Evolutionary conservation across 352 stramenopile species (phyloP), one percentile per base, ranked within the genome.

Genomic region (Globisporangium okanoganense): DNA sequence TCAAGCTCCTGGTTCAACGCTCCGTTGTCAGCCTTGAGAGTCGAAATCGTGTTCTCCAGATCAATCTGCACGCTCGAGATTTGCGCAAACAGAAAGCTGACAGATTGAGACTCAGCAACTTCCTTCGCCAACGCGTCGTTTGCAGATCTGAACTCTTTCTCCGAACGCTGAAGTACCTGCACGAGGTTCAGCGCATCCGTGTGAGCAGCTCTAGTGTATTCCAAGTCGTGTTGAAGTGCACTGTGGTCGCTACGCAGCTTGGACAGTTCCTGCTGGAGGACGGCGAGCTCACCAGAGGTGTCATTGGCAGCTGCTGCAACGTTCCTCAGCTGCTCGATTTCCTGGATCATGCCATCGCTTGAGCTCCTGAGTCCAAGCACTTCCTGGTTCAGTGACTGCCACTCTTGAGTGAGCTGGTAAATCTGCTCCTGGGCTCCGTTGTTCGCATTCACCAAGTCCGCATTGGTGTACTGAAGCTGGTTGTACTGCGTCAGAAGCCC

Each of bases 1-100:
- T 74, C 57, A 3, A 91, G 59, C 33, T 89, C 78, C 0, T 72
- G 66, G 22, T 75, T 58, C 29, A 85, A 27, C 7, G 56, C 44
- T 29, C 40, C 48, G 13, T 65, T 64, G 58, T 55, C 57, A 31
- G 53, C 38, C 48, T 66, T 57, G 8, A 60, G 40, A 44, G 59
- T 40, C 10, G 55, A 40, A n/a, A 69, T 49, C 0, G 59, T 47
- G 16, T n/a, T 20, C 40, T 66, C 49, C 24, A 72, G 27, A 10
- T 50, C 44, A 22, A 25, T 47, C 33, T 76, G 56, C 3, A 62
- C 24, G 16, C 27, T 66, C 58, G 51, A 50, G 14, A 18, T 38
- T 44, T 45, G 54, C 25, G 61, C 50, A 36, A 71, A 58, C 44
- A 65, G 35, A 40, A 31, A 20, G 13, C 69, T 82, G 27, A 45